Evolutionary conservation across 192 early-diverging fungal genomes (phyloP), one percentile per base, ranked within the genome.

Genomic region (Linderina pennispora): DNA sequence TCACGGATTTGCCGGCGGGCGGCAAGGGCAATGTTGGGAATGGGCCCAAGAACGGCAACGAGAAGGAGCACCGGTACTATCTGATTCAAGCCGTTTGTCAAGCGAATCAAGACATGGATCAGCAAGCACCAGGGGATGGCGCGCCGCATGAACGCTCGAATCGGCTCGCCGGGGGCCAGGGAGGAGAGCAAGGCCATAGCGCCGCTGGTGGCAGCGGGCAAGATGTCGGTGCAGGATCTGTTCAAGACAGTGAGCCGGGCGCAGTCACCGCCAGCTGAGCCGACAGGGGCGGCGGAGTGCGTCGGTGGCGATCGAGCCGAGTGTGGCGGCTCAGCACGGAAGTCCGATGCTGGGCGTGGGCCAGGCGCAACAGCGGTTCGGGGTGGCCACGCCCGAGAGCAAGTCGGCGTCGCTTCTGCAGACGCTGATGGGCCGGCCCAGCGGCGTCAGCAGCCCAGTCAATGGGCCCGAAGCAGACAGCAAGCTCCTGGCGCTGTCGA

Each of bases 71-170:
- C 56, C 68, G 79, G 21, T 88, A 79, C 54, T 88, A 85, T 39
- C 63, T 85, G 74, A 80, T 88, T 39, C n/a, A 81, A 77, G 18
- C 85, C 85, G 10, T 88, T 88, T 69, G 69, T 85, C 37, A 78
- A 58, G 50, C 53, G 53, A 6, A 62, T 69, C 43, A 69, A 69
- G 50, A 31, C 53, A 25, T 69, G 65, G 65, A 54, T 56, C 18
- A 39, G 49, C 18, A 50, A 48, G 19, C 65, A 69, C 28, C 65
- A 48, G 4, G 65, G 62, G 28, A 41, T 50, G 41, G 13, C 62
- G 19, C 58, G 65, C 28, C 5, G 28, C n/a, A n/a, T n/a, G n/a
- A n/a, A n/a, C n/a, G n/a, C n/a, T n/a, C n/a, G n/a, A n/a, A n/a
- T n/a, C n/a, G n/a, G n/a, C n/a, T n/a, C n/a, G n/a, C n/a, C n/a